Evolutionary conservation across 2,329 filamentous ascomycete genomes (phyloP).

Genomic region (Microsporum ferrugineum): DNA sequence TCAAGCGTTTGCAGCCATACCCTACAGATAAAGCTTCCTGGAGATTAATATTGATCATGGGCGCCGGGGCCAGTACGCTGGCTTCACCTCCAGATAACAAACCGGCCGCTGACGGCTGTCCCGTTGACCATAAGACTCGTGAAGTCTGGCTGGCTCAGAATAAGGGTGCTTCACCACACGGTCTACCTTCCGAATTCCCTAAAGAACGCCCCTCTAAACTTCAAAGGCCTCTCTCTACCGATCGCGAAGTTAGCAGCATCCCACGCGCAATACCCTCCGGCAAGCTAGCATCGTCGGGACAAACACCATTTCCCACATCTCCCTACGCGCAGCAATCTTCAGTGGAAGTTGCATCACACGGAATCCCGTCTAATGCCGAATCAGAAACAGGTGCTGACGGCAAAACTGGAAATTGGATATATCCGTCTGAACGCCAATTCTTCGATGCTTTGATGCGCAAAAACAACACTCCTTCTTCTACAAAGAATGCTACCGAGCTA

Average conservation of each 20-base stretch:
- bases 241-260: slow-evolving; percentile 69
- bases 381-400: slow-evolving; percentile 61
- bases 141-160: slow-evolving; percentile 74
- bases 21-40: neutral
- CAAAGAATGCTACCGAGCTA: slow-evolving; percentile 30
- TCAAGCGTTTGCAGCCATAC: too few species aligned
- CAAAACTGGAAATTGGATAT: slow-evolving; percentile 81
- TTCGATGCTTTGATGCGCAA: slow-evolving; percentile 95
- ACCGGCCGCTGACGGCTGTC: slow-evolving; percentile 47
- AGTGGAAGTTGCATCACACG: slow-evolving; percentile 22
- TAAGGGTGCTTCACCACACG: slow-evolving; percentile 29
- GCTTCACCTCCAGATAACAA: slow-evolving; percentile 16
- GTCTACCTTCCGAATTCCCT: slow-evolving; percentile 19
- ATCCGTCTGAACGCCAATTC: slow-evolving; percentile 94
- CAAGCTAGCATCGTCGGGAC: slow-evolving; percentile 12
- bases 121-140: slow-evolving; percentile 81
- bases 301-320: slow-evolving; percentile 19
- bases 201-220: slow-evolving; percentile 17
- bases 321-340: slow-evolving; percentile 20
- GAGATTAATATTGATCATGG: slow-evolving; percentile 21
- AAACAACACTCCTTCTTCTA: slow-evolving; percentile 56
- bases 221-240: slow-evolving; percentile 45
- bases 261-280: slow-evolving; percentile 45
- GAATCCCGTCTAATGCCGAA: slow-evolving; percentile 59
- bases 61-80: slow-evolving; percentile 29